phyloP scores from a whole-genome alignment of 208 protist genomes.

The Trypanosoma lewisi region DNA sequence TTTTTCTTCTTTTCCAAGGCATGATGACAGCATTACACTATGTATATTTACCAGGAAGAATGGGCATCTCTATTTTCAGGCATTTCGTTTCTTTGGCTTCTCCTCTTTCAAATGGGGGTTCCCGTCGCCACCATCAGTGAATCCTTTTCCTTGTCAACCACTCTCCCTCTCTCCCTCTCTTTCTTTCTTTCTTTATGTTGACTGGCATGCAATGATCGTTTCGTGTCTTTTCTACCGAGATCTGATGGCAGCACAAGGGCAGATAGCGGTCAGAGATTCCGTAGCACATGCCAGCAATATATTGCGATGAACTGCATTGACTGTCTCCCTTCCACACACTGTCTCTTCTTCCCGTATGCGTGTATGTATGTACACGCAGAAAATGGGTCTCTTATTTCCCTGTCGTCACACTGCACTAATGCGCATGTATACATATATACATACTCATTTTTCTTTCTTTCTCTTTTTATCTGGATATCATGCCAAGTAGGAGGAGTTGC shows the following conservation, averaged over 20 bases:
- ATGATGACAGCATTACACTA: neutral
- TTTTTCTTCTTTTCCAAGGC: conserved; percentile 5
- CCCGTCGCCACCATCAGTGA: too few relatives aligned
- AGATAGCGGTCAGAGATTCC: conserved; percentile 28
- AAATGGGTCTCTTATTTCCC: too few relatives aligned
- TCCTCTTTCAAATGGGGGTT: too few relatives aligned
- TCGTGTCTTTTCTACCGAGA: conserved; percentile 29
- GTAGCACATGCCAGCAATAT: neutral
- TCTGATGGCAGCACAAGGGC: conserved; percentile 19
- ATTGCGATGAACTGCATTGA: too few relatives aligned
- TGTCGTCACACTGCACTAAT: too few relatives aligned
- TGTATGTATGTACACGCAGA: neutral
- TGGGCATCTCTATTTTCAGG: neutral
- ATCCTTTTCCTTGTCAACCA: too few relatives aligned
- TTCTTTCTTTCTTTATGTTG: conserved; percentile 6
- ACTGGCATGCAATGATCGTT: conserved; percentile 17
- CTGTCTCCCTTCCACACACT: neutral
- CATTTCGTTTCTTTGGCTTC: too few relatives aligned
- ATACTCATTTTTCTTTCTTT: conserved; percentile 18
- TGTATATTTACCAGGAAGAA: neutral
- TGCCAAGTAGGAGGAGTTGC: neutral
- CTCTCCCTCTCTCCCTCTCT: conserved; percentile 1
- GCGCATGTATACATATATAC: neutral
- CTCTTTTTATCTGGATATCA: neutral
- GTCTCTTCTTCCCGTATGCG: conserved; percentile 8